Conservation (phyloP, 2,329 filamentous ascomycete genomes). For the Colletotrichum godetiae region DNA sequence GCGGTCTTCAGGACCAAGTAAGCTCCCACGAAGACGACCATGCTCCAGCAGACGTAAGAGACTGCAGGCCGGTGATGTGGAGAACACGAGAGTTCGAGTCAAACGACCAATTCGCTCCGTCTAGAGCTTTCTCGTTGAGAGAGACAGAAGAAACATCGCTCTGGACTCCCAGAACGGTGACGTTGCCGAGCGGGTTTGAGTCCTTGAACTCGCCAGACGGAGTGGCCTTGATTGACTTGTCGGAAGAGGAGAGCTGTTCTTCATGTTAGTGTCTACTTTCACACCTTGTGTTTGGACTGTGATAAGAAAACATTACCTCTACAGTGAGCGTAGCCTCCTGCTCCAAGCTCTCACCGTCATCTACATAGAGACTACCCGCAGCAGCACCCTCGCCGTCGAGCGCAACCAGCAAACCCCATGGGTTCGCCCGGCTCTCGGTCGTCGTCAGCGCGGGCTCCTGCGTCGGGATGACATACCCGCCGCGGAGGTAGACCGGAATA, state of each 20-base stretch:
- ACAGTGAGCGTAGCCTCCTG: slow-evolving; percentile 62
- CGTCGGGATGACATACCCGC: slow-evolving; percentile 74
- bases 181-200: slow-evolving; percentile 67
- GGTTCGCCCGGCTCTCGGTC: slow-evolving; percentile 67
- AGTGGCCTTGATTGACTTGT: slow-evolving; percentile 57
- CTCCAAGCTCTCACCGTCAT: slow-evolving; percentile 77
- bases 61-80: background rate
- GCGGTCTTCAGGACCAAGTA: slow-evolving; percentile 3
- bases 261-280: background rate
- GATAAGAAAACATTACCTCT: slow-evolving; percentile 43
- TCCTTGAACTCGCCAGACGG: slow-evolving; percentile 66
- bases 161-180: slow-evolving; percentile 71
- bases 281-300: background rate
- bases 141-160: slow-evolving; percentile 54
- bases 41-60: slow-evolving; percentile 9
- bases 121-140: slow-evolving; percentile 61
- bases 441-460: slow-evolving; percentile 79
- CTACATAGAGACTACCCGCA: slow-evolving; percentile 73
- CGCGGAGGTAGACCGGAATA: slow-evolving; percentile 78
- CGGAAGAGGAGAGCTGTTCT: slow-evolving; percentile 53
- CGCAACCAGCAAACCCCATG: slow-evolving; percentile 76
- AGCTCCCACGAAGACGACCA: slow-evolving; percentile 18
- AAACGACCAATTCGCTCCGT: slow-evolving; percentile 36
- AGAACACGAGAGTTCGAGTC: slow-evolving; percentile 10
- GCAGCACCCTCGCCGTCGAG: slow-evolving; percentile 67